Percentiles rank a stretch among this genome's conserved stretches.
Evolutionary conservation across 768 basidiomycete species (phyloP).

Genomic region (Russula emetica): DNA sequence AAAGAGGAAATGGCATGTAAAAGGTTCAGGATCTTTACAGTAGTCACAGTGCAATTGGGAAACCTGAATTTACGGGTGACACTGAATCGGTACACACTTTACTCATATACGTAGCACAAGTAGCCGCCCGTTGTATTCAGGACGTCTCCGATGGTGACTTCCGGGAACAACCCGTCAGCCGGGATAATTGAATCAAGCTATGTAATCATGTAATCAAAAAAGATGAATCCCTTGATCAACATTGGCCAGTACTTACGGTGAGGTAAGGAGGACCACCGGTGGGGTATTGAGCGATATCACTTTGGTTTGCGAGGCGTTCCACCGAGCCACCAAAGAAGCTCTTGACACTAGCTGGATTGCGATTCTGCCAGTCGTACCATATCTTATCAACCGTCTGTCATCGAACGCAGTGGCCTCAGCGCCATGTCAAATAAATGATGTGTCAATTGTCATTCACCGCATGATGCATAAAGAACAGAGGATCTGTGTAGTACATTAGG

Average conservation of each 20-base stretch:
- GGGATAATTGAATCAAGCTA: slow-evolving; percentile 34
- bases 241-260: slow-evolving; percentile 20
- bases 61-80: too few relatives aligned
- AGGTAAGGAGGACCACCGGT: slow-evolving; percentile 32
- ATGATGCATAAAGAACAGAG: slow-evolving; percentile 38
- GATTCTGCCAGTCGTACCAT: slow-evolving; percentile 38
- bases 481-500: slow-evolving; percentile 29
- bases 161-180: slow-evolving; percentile 31
- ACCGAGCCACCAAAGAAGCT: slow-evolving; percentile 36
- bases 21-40: too few relatives aligned
- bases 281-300: slow-evolving; percentile 30
- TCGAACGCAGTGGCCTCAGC: neutral
- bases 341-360: slow-evolving; percentile 28
- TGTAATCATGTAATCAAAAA: neutral
- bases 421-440: neutral
- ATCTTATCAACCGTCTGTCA: slow-evolving; percentile 38
- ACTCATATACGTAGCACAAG: slow-evolving; percentile 37
- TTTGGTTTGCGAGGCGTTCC: slow-evolving; percentile 30
- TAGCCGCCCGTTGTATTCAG: slow-evolving; percentile 34
- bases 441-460: slow-evolving; percentile 28
- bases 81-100: too few relatives aligned
- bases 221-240: neutral
- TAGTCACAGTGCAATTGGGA: too few relatives aligned
- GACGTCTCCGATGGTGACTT: slow-evolving; percentile 32
- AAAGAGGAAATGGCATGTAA: too few relatives aligned